Base-by-base conservation (phyloP, 2,329 filamentous ascomycete genomes). In the Cladophialophora chaetospira region DNA sequence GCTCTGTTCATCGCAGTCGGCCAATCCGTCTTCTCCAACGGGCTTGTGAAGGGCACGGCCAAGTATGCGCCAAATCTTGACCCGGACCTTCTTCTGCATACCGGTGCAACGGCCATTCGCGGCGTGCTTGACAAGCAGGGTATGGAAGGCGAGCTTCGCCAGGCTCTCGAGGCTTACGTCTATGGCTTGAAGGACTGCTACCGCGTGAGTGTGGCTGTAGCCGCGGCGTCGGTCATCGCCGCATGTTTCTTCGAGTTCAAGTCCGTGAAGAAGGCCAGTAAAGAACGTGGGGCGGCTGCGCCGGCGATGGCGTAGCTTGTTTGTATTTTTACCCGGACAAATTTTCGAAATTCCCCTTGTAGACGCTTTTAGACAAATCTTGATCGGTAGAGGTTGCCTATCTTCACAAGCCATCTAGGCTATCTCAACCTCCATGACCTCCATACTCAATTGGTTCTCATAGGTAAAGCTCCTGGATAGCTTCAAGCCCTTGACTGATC, bases 21-120 rank as follows among this genome's bases (percentile, higher is more conserved):
- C 0, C 84, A 89, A 68, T 82, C 84, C 13, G 77, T 88, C 42
- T 88, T 89, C 73, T 80, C 83, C 61, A 88, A 88, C 65, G 82
- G 79, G 0, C 74, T 89, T 11, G 73, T 83, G 43, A 69, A 75
- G 1, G 75, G 80, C 26, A 72, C 89, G 2, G 70, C 71, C 1
- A 71, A 70, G 28, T 69, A 73, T 36, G 75, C 72, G 0, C 72
- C 73, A 0, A 66, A 63, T 1, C 60, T 79, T 15, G 68, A 77
- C 44, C 63, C 72, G 1, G 48, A 63, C 5, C 29, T 66, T 3
- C 67, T 79, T 11, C 64, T 78, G 17, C 57, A 62, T 4, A 72
- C 70, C 6, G 78, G 78, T 15, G 76, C 76, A 4, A 75, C 75
- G 1, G 68, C 72, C 33, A 64, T 80, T 63, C 65, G 71, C 48